Base-by-base conservation (phyloP, 176 grass and related monocot species). In the Hsuehochloa calcarea region DNA sequence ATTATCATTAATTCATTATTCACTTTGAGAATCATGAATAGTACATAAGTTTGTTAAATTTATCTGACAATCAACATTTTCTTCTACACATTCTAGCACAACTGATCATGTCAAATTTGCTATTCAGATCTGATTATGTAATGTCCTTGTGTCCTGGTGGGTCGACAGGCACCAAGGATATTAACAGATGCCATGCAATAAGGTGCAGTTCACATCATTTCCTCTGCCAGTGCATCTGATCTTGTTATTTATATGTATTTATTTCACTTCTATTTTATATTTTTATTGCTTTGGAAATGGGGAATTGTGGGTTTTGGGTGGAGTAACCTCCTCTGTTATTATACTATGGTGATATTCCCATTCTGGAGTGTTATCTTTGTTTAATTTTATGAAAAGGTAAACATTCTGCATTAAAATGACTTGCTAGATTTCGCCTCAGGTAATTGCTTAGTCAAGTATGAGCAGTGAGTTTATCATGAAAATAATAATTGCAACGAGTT, bases 121-220 rank as follows among this genome's bases (percentile, higher is more conserved):
- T 56, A 3, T 80, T 41, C 75, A 94, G 92, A 70, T 89, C 89
- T 25, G 87, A 92, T 43, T 94, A 94, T 79, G 52, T 89, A 45
- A 54, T 4, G 61, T 85, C 92, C 61, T 87, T 94, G 85, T 92
- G 89, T 68, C 92, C 92, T 90, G 87, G 77, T 61, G 82, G 61
- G 50, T 82, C 84, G 31, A 80, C 84, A 52, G 69, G 59, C 35
- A 83, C 73, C 59, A 92, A 74, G 63, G 77, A 45, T 75, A 85
- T 76, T 55, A 90, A 75, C 79, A 83, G 35, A 83, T 68, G 77
- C 55, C 78, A 84, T 60, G 78, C 68, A 22, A 73, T 80, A 80
- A 94, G 86, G 92, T 94, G 65, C 40, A 65, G 45, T 27, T 8
- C 31, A 3, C 17, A 45, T 90, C 58, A 47, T 72, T 82, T 87